Evolutionary conservation across 176 grass and related monocot genomes (phyloP), one percentile per base, ranked within the genome.

Genomic region (Oryza meridionalis): DNA sequence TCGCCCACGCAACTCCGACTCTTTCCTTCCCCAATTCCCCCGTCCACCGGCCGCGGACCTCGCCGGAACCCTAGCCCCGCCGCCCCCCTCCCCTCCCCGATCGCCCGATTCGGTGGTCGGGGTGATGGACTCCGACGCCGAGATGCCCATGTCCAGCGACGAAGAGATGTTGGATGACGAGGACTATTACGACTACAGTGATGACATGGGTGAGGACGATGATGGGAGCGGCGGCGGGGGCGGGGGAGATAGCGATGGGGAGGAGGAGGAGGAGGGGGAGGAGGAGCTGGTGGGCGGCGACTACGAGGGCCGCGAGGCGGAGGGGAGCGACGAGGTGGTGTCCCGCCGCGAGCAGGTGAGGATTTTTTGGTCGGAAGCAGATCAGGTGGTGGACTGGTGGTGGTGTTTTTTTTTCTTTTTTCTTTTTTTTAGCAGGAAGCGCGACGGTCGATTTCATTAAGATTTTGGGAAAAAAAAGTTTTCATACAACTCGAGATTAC

Each of bases 111-210:
- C 29, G 40, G 33, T 22, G 33, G 27, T 29, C 27, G 32, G 32
- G 37, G 55, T 16, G 85, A 98, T 95, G 95, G 87, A 88, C 82
- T 95, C 93, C n/a, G 96, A 93, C 9, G 77, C 79, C 9, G 96
- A 98, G 76, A 90, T 90, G 87, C 73, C 79, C 38, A 81, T 88
- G 66, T 85, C 89, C 9, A 92, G 88, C 67, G 93, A 93, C 77
- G 86, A 86, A 7, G 93, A 98, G 87, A 81, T 87, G 75, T 17
- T 76, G 76, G 93, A 95, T 21, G 91, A 95, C 35, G 96, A 93
- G 24, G 90, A 94, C 70, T 79, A 81, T 79, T 92, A 85, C 88
- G 79, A 89, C 74, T 91, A 87, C 84, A 91, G 89, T 65, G 87
- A 90, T 65, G 87, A 90, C 43, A 72, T 82, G 35, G 86, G 49